phyloP scores from a whole-genome alignment of 2,329 filamentous ascomycete species.

The Neonectria neomacrospora region DNA sequence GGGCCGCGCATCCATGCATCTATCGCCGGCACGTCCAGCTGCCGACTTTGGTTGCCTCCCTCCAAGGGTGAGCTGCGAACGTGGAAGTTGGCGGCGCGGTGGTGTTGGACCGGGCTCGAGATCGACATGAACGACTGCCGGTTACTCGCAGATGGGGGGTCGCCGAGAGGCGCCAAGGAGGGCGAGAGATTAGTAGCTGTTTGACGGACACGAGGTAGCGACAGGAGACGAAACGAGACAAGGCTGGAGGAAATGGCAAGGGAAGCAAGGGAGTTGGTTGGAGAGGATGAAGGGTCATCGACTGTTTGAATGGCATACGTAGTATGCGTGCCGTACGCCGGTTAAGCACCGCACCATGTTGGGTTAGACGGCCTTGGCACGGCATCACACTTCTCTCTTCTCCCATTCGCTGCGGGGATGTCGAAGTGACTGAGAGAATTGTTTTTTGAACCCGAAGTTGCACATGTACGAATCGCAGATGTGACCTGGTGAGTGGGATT shows the following conservation, averaged over 20 bases:
- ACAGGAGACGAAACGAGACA: constrained; percentile 10
- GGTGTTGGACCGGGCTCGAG: neutral
- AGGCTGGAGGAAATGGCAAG: neutral
- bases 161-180: neutral
- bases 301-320: neutral
- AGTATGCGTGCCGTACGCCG: neutral
- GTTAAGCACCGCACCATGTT: neutral
- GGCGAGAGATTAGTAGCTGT: neutral
- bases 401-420: neutral
- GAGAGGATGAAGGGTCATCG: neutral
- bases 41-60: neutral
- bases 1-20: neutral
- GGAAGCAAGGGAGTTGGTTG: neutral
- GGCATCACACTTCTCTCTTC: neutral
- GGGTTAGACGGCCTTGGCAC: neutral
- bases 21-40: neutral
- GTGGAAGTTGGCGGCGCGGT: constrained; percentile 7
- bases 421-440: neutral
- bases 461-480: neutral
- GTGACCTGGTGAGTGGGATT: neutral
- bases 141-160: neutral
- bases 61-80: constrained; percentile 1
- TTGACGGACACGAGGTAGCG: neutral
- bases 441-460: neutral
- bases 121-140: constrained; percentile 12